Percentiles rank a stretch among this genome's conserved stretches.
Conservation (phyloP, 2,329 filamentous ascomycete species). For the Ophiostoma sp. region DNA sequence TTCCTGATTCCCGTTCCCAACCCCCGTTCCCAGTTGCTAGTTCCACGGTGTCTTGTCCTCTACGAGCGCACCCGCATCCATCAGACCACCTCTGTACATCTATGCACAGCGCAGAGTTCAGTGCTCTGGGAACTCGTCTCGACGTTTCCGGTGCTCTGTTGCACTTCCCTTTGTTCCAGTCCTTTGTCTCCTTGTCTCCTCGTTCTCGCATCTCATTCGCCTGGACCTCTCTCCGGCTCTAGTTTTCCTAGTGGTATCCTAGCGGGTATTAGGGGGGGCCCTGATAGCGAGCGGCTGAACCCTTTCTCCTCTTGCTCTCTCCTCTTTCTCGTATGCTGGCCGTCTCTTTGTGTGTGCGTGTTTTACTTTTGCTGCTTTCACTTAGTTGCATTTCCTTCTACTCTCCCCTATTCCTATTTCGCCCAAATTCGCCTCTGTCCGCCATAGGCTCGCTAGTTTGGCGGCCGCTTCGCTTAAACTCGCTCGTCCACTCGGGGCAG, state of each 20-base stretch:
- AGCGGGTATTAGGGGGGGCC: not conserved
- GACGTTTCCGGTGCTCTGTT: conserved; percentile 9
- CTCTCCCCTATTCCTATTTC: not conserved
- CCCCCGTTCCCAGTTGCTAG: not conserved
- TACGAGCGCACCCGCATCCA: not conserved
- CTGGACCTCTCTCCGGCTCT: not conserved
- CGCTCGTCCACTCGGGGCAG: not conserved
- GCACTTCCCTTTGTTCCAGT: not conserved
- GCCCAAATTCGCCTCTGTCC: conserved; percentile 4
- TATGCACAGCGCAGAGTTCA: not conserved
- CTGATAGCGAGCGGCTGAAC: conserved; percentile 2
- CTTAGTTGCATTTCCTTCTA: not conserved
- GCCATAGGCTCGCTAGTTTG: conserved; percentile 12
- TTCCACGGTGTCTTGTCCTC: not conserved
- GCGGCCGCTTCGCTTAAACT: conserved; percentile 7
- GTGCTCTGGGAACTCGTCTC: not conserved
- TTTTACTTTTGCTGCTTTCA: not conserved
- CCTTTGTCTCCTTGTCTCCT: not conserved
- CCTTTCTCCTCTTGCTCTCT: not conserved
- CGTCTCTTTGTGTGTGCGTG: not conserved
- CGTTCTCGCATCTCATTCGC: conserved; percentile 1
- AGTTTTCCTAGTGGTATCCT: not conserved
- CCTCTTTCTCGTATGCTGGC: not conserved
- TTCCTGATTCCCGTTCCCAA: no score
- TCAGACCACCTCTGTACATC: conserved; percentile 2